Evolutionary conservation across 2,329 filamentous ascomycete species (phyloP).

Genomic region (Colletotrichum musae): DNA sequence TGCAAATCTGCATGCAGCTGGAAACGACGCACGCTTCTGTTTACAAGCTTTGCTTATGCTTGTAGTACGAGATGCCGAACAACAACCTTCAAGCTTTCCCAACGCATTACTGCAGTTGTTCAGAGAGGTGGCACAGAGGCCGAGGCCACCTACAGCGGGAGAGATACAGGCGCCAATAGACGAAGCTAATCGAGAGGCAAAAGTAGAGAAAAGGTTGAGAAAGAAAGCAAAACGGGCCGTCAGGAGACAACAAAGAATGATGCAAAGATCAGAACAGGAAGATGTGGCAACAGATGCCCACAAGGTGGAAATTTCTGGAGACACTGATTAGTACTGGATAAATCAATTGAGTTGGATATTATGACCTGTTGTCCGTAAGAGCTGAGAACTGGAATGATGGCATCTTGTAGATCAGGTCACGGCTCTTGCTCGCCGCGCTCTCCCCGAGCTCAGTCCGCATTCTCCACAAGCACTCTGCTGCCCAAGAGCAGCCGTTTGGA

Average conservation of each 20-base stretch:
- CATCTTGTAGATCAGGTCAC: too few relatives aligned
- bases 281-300: neutral
- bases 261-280: neutral
- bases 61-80: constrained; percentile 23
- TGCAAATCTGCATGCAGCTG: constrained; percentile 44
- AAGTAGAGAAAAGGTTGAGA: neutral
- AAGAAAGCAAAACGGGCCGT: constrained; percentile 13
- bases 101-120: constrained; percentile 1
- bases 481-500: too few relatives aligned
- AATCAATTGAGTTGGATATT: too few relatives aligned
- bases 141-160: constrained; percentile 4
- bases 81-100: neutral
- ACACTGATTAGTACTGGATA: neutral
- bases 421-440: too few relatives aligned
- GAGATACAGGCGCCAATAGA: neutral
- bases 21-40: constrained; percentile 49
- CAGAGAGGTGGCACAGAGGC: neutral
- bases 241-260: constrained; percentile 2
- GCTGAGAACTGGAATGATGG: too few relatives aligned
- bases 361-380: too few relatives aligned
- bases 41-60: constrained; percentile 41
- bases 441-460: too few relatives aligned
- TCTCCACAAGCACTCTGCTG: too few relatives aligned
- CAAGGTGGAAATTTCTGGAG: neutral
- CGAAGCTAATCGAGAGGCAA: constrained; percentile 3